Base-by-base conservation (phyloP, 495 filamentous ascomycete species). In the Tuber calosporum region DNA sequence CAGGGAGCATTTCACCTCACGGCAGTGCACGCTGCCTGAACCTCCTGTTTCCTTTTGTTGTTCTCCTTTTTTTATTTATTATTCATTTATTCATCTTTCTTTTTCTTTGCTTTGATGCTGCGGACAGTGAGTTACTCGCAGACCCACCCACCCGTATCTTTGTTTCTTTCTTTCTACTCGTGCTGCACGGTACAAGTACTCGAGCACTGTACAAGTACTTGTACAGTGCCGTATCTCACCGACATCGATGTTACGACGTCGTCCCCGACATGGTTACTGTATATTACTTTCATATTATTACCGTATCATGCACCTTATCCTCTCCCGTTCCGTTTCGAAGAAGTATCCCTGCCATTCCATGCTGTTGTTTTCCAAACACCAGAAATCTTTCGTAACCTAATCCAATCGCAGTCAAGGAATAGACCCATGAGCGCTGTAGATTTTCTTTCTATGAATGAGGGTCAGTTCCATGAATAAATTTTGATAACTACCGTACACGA, bases 11-110 rank as follows among this genome's bases (percentile, higher is more conserved):
- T 30, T 30, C 34, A 9, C 53, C 19, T 17, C 53, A 34, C 53
- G 53, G 53, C 53, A 62, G 53, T 62, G 53, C 26, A 34, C 53
- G 53, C 26, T 62, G 48, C n/a, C 45, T 53, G 48, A 53, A 53
- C 48, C 48, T 53, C 48, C 48, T 53, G 53, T 62, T 62, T 62
- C 53, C 53, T 62, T 30, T 34, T 62, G 53, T 62, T 30, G 26
- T 13, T 62, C 53, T 26, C 26, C 1, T 62, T 17, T 19, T 30
- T 62, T 34, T 11, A 15, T 17, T 30, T 30, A 1, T 19, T 34
- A 5, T 58, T 58, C 6, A 1, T 22, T 45, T 22, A 22, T 22
- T 22, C 19, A 22, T 7, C 5, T 22, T 22, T 5, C 15, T 48
- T 22, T 48, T 48, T 22, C 20, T 22, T n/a, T 30, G 4, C 26